Percentiles rank a stretch among this genome's conserved stretches.
Conservation (phyloP, 2,329 filamentous ascomycete species). For the Thelonectria blattea region DNA sequence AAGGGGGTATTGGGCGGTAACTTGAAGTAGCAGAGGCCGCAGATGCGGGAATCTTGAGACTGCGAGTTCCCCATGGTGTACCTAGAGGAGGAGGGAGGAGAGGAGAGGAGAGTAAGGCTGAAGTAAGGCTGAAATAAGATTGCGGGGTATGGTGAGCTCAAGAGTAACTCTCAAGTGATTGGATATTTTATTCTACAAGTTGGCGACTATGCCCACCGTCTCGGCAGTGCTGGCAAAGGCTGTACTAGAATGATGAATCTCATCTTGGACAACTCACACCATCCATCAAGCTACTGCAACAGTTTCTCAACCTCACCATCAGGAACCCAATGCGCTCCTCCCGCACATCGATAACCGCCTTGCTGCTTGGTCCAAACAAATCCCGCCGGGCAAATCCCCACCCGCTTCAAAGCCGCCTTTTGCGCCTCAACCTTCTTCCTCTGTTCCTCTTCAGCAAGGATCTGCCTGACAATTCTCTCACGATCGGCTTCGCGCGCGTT, state of each 20-base stretch:
- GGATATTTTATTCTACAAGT: neutral
- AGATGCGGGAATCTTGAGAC: no score
- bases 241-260: no score
- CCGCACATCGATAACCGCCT: conserved; percentile 67
- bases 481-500: conserved; percentile 39
- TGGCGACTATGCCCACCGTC: no score
- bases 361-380: conserved; percentile 66
- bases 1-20: no score
- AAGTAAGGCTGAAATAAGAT: no score
- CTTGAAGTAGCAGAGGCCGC: no score
- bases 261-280: no score
- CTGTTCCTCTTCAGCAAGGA: conserved; percentile 5
- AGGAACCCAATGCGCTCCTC: conserved; percentile 59
- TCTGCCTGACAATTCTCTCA: conserved; percentile 44
- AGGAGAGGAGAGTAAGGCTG: no score
- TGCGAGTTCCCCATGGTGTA: no score
- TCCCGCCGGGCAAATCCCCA: conserved; percentile 63
- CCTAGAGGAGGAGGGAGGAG: no score
- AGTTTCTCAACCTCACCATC: conserved; percentile 22
- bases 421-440: conserved; percentile 46
- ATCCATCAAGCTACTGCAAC: neutral
- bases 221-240: neutral
- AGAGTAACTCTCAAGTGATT: no score
- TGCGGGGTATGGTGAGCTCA: no score
- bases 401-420: conserved; percentile 54